A percentile compares a stretch with the other conserved stretches of the same genome.
Conservation (phyloP, 2,329 filamentous ascomycete species). For the Aureobasidium uvarum region DNA sequence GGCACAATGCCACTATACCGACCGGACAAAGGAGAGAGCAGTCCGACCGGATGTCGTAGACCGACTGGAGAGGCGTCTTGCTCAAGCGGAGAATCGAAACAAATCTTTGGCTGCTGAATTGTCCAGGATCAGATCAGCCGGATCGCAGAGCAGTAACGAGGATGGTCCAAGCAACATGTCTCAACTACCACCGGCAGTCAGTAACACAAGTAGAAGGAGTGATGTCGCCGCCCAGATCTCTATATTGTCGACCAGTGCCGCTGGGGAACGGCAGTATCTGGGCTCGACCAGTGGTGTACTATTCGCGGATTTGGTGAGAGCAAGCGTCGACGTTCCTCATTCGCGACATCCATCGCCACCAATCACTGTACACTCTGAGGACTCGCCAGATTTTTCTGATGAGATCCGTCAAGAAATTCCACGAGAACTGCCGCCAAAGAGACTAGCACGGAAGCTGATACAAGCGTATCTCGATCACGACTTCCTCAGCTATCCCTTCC, state of each 20-base stretch:
- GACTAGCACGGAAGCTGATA: conserved; percentile 42
- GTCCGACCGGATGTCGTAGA: conserved; percentile 39
- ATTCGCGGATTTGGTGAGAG: conserved; percentile 45
- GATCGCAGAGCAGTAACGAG: conserved; percentile 4
- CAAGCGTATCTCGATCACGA: conserved; percentile 47
- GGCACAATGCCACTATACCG: conserved; percentile 40
- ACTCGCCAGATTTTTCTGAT: conserved; percentile 14
- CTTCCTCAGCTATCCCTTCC: conserved; percentile 47
- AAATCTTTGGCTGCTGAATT: conserved; percentile 30
- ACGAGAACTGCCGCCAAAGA: conserved; percentile 39
- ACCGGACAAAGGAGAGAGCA: conserved; percentile 35
- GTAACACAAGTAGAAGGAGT: conserved; percentile 27
- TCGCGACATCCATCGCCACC: conserved; percentile 26
- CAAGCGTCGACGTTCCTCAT: conserved; percentile 29
- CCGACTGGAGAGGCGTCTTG: conserved; percentile 40
- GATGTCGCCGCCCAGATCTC: conserved; percentile 47
- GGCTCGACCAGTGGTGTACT: conserved; percentile 45
- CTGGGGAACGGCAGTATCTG: conserved; percentile 46
- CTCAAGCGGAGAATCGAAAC: conserved; percentile 39
- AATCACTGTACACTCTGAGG: background rate
- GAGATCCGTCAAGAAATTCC: conserved; percentile 22
- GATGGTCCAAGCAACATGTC: background rate
- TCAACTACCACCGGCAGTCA: background rate
- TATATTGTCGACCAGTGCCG: conserved; percentile 45
- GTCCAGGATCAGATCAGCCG: conserved; percentile 18